A percentile compares a stretch with the other conserved stretches of the same genome.
Conservation (phyloP, 257 asterid species). For the Verbascum thapsus region DNA sequence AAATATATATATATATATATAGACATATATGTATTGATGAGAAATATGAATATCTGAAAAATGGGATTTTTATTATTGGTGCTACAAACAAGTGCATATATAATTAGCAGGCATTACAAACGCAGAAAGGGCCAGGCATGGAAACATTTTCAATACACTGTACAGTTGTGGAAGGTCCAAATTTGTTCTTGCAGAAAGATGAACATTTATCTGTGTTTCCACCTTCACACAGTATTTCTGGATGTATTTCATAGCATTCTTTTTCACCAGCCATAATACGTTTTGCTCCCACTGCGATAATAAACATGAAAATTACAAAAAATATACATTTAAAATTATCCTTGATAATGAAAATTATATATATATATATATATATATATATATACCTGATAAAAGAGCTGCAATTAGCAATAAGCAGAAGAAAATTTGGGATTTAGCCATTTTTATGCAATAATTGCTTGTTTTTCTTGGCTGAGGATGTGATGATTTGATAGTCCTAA, state of each 20-base stretch:
- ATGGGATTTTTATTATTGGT: too few relatives aligned
- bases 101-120: slow-evolving; percentile 31
- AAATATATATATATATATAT: too few relatives aligned
- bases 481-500: too few relatives aligned
- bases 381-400: slow-evolving; percentile 33
- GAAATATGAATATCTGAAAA: too few relatives aligned
- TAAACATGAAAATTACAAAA: too few relatives aligned
- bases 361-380: too few relatives aligned
- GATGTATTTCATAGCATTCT: slow-evolving; percentile 38
- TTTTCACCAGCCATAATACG: not conserved
- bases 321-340: too few relatives aligned
- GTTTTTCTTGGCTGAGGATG: too few relatives aligned
- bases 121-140: slow-evolving; percentile 33
- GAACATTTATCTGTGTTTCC: slow-evolving; percentile 11
- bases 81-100: too few relatives aligned
- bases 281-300: slow-evolving; percentile 29
- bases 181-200: slow-evolving; percentile 32
- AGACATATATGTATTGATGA: too few relatives aligned
- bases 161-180: slow-evolving; percentile 28
- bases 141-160: slow-evolving; percentile 26
- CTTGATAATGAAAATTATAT: too few relatives aligned
- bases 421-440: slow-evolving; percentile 31
- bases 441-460: too few relatives aligned
- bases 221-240: slow-evolving; percentile 28
- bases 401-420: slow-evolving; percentile 10